Evolutionary conservation across 2,329 filamentous ascomycete genomes (phyloP).

Genomic region (Hypoxylon sp.): DNA sequence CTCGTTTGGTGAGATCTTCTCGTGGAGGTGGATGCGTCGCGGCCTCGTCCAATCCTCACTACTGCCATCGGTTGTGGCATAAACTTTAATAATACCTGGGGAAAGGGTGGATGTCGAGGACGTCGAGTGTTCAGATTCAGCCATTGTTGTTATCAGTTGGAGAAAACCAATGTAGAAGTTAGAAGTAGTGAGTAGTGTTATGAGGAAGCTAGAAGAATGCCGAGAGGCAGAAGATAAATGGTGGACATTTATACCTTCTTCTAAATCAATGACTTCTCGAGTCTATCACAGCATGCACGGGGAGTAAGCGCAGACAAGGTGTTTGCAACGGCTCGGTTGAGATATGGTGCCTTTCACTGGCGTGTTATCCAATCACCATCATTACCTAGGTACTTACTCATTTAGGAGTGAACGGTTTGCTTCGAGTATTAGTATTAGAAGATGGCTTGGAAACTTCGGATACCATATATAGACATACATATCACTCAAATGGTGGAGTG

Average conservation of each 20-base stretch:
- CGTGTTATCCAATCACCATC: not conserved
- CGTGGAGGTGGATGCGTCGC: slow-evolving; percentile 29
- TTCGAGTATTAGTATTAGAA: not conserved
- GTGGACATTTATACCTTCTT: slow-evolving; percentile 1
- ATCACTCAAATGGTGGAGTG: not conserved
- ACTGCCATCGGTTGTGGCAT: slow-evolving; percentile 15
- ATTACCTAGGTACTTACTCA: not conserved
- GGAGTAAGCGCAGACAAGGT: not conserved
- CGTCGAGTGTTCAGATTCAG: not conserved
- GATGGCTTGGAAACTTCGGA: not conserved
- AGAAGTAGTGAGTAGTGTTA: not conserved
- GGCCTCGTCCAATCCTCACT: slow-evolving; percentile 23
- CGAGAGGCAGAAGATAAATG: not conserved
- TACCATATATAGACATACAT: not conserved
- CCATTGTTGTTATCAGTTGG: slow-evolving; percentile 4
- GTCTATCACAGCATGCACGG: not conserved
- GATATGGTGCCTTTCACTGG: not conserved
- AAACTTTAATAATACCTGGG: slow-evolving; percentile 22
- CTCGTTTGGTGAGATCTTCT: slow-evolving; percentile 4
- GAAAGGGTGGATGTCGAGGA: not conserved
- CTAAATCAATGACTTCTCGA: not conserved
- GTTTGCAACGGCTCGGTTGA: not conserved
- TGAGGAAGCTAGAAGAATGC: not conserved
- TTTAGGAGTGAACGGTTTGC: not conserved
- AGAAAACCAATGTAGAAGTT: not conserved